These are phyloP conservation scores for Tillandsia leiboldiana DNA, from an alignment of 176 grass and related monocot species.

Conservation along the genomic window DNA sequence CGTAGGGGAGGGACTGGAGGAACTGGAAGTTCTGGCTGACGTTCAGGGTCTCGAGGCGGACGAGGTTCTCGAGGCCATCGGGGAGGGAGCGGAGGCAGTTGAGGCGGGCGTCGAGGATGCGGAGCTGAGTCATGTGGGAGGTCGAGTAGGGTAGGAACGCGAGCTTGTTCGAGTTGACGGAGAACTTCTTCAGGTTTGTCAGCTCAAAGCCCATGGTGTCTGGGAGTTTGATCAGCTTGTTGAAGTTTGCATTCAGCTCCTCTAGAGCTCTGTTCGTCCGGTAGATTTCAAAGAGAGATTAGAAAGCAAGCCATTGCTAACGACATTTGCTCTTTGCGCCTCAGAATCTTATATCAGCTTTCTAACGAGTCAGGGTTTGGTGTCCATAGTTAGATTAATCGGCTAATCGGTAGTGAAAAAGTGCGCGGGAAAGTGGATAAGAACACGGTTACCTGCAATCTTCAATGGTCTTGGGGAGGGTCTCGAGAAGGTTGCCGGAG, in stretches of 20 bases:
- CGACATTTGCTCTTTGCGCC: background rate
- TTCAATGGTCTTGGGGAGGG: slow-evolving; percentile 71
- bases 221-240: slow-evolving; percentile 71
- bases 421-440: background rate
- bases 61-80: slow-evolving; percentile 58
- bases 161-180: slow-evolving; percentile 87
- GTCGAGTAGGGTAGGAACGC: slow-evolving; percentile 59
- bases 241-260: slow-evolving; percentile 94
- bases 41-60: slow-evolving; percentile 64
- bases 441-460: slow-evolving; percentile 53
- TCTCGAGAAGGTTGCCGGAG: slow-evolving; percentile 79
- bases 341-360: too few relatives aligned
- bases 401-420: background rate
- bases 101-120: slow-evolving; percentile 67
- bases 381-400: background rate
- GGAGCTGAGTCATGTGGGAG: slow-evolving; percentile 64
- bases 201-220: slow-evolving; percentile 94
- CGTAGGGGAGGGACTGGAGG: slow-evolving; percentile 58
- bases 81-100: slow-evolving; percentile 78
- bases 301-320: background rate
- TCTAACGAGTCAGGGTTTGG: too few relatives aligned
- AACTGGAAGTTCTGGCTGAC: slow-evolving; percentile 91
- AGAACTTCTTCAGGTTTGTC: slow-evolving; percentile 53
- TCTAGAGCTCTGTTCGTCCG: slow-evolving; percentile 40
- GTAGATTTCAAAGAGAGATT: slow-evolving; percentile 12